Conservation (phyloP, 371 early-diverging fungal genomes). For the Rhizopus microsporus region DNA sequence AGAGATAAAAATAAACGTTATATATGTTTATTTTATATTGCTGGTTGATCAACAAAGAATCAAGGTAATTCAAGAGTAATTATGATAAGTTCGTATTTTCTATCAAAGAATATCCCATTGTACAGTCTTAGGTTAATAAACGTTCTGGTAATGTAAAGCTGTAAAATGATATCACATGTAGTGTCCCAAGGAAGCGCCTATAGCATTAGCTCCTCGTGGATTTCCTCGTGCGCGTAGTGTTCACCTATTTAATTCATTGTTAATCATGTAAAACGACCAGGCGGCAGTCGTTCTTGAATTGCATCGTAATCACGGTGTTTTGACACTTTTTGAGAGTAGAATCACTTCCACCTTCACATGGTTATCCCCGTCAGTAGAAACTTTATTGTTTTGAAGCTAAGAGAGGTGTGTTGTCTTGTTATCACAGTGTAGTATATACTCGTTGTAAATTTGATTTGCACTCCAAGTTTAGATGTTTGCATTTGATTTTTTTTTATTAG, state of each 20-base stretch:
- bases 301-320: slow-evolving; percentile 15
- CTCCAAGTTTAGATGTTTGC: slow-evolving; percentile 17
- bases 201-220: no score
- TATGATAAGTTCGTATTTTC: no score
- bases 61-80: no score
- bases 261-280: not conserved
- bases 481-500: slow-evolving; percentile 13
- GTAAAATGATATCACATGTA: slow-evolving; percentile 8
- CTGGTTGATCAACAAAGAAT: no score
- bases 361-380: slow-evolving; percentile 20
- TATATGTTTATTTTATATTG: no score
- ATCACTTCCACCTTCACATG: slow-evolving; percentile 17
- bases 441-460: slow-evolving; percentile 16
- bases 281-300: slow-evolving; percentile 10
- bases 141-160: no score
- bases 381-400: slow-evolving; percentile 24
- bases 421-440: slow-evolving; percentile 14
- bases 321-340: slow-evolving; percentile 19
- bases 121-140: no score
- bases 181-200: no score
- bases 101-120: no score
- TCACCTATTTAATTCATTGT: slow-evolving; percentile 1
- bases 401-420: slow-evolving; percentile 17
- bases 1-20: no score
- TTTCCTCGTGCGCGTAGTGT: no score